Conservation (phyloP, 371 early-diverging fungal genomes). For the Mortierella sp. region DNA sequence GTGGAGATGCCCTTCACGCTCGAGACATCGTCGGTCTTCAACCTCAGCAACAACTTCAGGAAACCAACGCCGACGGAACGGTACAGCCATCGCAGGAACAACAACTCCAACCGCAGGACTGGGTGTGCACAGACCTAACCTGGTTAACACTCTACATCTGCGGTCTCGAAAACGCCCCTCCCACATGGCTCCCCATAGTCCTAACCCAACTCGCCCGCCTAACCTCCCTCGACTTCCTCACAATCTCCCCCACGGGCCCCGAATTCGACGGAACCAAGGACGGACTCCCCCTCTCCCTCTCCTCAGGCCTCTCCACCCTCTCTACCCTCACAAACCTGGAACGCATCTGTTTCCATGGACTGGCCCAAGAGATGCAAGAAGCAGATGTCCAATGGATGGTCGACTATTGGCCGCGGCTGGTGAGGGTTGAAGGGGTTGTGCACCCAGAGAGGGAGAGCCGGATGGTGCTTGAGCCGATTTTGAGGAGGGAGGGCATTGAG, state of each 20-base stretch:
- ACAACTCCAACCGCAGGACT: constrained; percentile 15
- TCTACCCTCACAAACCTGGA: background rate
- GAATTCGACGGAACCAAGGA: background rate
- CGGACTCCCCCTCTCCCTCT: constrained; percentile 16
- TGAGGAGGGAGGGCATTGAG: constrained; percentile 2
- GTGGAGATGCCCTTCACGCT: constrained; percentile 12
- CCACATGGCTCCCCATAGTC: constrained; percentile 6
- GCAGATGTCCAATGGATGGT: constrained; percentile 24
- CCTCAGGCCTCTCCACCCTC: constrained; percentile 12
- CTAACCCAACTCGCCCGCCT: constrained; percentile 22
- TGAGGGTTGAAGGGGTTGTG: constrained; percentile 9
- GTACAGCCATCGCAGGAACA: background rate
- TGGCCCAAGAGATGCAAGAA: constrained; percentile 11
- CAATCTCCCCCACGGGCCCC: background rate
- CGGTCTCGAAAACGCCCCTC: constrained; percentile 21
- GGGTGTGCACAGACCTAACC: constrained; percentile 21
- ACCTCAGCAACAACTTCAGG: background rate
- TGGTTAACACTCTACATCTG: constrained; percentile 17
- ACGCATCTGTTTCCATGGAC: constrained; percentile 15
- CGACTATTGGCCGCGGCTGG: constrained; percentile 18
- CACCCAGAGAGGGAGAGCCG: constrained; percentile 10
- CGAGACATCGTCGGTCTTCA: constrained; percentile 17
- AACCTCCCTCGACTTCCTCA: constrained; percentile 11
- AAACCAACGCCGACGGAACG: background rate
- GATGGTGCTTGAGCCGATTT: background rate